Percentiles rank a stretch among this genome's conserved stretches.
Conservation (phyloP, 176 grass and related monocot genomes). For the Saccharum spontaneum region DNA sequence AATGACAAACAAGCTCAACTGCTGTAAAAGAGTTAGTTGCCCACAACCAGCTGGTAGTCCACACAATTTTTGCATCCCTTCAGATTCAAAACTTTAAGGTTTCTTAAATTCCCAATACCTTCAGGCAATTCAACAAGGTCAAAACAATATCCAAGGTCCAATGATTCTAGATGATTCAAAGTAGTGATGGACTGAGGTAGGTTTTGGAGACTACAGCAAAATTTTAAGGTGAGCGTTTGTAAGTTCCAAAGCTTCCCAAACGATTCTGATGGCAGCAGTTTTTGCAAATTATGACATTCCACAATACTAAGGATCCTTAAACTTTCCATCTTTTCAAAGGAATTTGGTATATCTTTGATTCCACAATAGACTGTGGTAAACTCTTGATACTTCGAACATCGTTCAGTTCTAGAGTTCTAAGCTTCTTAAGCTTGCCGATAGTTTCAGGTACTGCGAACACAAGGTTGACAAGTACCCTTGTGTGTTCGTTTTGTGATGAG, state of each 20-base stretch:
- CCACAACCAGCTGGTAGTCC: neutral
- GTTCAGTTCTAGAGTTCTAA: slow-evolving; percentile 10
- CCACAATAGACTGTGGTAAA: slow-evolving; percentile 16
- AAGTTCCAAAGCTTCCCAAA: neutral
- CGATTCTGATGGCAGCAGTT: neutral
- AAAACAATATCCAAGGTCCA: neutral
- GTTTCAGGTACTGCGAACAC: slow-evolving; percentile 2
- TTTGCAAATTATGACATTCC: fast-evolving
- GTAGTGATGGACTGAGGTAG: neutral
- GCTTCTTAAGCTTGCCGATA: slow-evolving; percentile 17
- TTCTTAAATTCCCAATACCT: slow-evolving; percentile 10
- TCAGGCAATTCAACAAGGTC: slow-evolving; percentile 5
- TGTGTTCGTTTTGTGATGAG: too few relatives aligned
- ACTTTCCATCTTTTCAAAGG: neutral
- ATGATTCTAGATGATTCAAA: neutral
- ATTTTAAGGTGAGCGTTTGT: neutral
- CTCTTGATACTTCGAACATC: neutral
- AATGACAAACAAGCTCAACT: slow-evolving; percentile 16
- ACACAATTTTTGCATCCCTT: neutral
- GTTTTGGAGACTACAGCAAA: fast-evolving
- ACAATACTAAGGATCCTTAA: neutral
- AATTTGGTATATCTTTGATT: neutral
- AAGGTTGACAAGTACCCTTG: too few relatives aligned
- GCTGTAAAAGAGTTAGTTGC: neutral
- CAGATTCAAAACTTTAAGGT: neutral